Evolutionary conservation across 2,329 filamentous ascomycete species (phyloP).

Genomic region (Phyllosticta paracitricarpa): DNA sequence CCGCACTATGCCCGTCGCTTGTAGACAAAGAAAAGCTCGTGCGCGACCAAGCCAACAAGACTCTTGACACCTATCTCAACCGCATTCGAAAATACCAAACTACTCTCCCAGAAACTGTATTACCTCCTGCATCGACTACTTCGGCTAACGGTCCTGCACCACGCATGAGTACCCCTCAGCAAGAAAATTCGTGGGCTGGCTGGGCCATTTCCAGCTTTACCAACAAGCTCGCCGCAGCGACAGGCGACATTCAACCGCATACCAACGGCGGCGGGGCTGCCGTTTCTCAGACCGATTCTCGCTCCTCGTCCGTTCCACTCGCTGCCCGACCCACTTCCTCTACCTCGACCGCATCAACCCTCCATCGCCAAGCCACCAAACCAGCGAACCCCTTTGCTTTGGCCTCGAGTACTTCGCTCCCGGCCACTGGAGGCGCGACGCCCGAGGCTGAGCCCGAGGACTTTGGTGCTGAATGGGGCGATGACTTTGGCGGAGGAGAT

Average conservation of each 20-base stretch:
- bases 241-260: slow-evolving; percentile 68
- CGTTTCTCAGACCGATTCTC: slow-evolving; percentile 32
- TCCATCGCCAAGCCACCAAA: slow-evolving; percentile 35
- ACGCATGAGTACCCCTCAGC: slow-evolving; percentile 71
- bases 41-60: slow-evolving; percentile 83
- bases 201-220: slow-evolving; percentile 99
- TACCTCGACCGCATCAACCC: slow-evolving; percentile 39
- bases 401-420: slow-evolving; percentile 10
- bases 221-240: slow-evolving; percentile 77
- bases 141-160: slow-evolving; percentile 42
- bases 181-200: slow-evolving; percentile 70
- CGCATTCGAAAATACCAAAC: slow-evolving; percentile 70
- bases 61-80: slow-evolving; percentile 74
- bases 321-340: slow-evolving; percentile 32
- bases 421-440: slow-evolving; percentile 3
- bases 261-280: slow-evolving; percentile 35
- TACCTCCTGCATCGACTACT: slow-evolving; percentile 52
- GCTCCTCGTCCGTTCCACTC: slow-evolving; percentile 41
- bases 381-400: slow-evolving; percentile 18
- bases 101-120: slow-evolving; percentile 67
- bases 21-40: slow-evolving; percentile 94
- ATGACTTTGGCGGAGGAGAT: slow-evolving; percentile 47
- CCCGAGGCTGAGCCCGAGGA: slow-evolving; percentile 34
- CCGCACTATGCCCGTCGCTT: slow-evolving; percentile 70
- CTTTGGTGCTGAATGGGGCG: slow-evolving; percentile 29